phyloP scores from a whole-genome alignment of 306 rosid genomes.

The Cicer arietinum region DNA sequence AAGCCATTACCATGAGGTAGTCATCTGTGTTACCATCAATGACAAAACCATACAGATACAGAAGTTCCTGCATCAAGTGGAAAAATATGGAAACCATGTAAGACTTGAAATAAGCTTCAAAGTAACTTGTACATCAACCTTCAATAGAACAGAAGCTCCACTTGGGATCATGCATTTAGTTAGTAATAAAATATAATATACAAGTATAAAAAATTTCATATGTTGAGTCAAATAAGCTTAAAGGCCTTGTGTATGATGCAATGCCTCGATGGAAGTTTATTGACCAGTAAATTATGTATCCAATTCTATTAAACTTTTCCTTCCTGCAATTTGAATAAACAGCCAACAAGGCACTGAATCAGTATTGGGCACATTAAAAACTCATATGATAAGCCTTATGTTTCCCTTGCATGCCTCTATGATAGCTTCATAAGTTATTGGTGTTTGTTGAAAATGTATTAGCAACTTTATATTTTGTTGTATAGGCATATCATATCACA shows the following conservation, averaged over 20 bases:
- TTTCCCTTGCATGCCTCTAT: constrained; percentile 11
- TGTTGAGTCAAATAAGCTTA: constrained; percentile 11
- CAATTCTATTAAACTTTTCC: neutral
- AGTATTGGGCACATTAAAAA: constrained; percentile 8
- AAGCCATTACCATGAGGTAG: constrained; percentile 86
- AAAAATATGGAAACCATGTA: constrained; percentile 36
- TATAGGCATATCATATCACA: neutral
- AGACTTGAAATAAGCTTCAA: constrained; percentile 36
- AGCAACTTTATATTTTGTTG: neutral
- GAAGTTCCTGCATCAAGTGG: constrained; percentile 79
- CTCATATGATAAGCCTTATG: neutral
- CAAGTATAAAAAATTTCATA: constrained; percentile 11
- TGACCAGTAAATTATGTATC: constrained; percentile 1
- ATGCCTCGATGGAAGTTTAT: constrained; percentile 21
- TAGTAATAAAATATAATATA: neutral
- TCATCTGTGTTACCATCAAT: constrained; percentile 84
- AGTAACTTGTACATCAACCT: constrained; percentile 14
- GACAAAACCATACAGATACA: constrained; percentile 88
- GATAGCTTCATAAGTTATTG: constrained; percentile 13
- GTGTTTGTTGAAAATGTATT: neutral
- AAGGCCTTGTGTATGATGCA: constrained; percentile 11
- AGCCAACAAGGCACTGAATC: constrained; percentile 23
- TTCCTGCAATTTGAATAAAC: constrained; percentile 23
- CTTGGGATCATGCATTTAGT: constrained; percentile 1
- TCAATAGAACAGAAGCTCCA: constrained; percentile 31